phyloP scores from a whole-genome alignment of 139 green algal species.

The Chloropicon primus region DNA sequence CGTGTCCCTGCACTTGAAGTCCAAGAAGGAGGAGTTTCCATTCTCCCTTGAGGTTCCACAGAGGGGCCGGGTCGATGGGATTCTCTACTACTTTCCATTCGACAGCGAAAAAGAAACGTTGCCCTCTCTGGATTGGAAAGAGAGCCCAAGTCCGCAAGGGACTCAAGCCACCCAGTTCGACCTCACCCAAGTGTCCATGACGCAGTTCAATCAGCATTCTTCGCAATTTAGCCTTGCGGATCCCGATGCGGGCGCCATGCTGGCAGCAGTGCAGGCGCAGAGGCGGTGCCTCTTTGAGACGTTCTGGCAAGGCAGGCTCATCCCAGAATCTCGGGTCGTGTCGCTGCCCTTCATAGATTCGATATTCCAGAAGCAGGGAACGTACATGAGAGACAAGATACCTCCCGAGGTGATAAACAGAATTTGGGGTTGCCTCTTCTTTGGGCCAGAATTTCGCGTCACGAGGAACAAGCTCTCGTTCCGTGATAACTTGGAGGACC shows the following conservation, averaged over 20 bases:
- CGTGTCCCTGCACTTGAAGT: slow-evolving; percentile 46
- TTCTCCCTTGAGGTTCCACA: slow-evolving; percentile 53
- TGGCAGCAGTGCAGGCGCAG: too few species aligned
- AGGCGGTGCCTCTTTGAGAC: slow-evolving; percentile 27
- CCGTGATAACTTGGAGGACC: slow-evolving; percentile 46
- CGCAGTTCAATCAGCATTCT: too few species aligned
- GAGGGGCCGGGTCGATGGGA: slow-evolving; percentile 41
- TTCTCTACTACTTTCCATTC: slow-evolving; percentile 65
- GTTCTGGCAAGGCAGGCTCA: slow-evolving; percentile 68
- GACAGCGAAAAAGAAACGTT: slow-evolving; percentile 20
- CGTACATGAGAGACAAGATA: slow-evolving; percentile 34
- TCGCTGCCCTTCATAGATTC: slow-evolving; percentile 53
- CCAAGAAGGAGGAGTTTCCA: slow-evolving; percentile 25
- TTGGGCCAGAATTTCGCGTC: slow-evolving; percentile 53
- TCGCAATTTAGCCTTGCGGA: too few species aligned
- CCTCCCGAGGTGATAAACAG: slow-evolving; percentile 56
- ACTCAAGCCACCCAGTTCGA: too few species aligned
- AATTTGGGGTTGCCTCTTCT: slow-evolving; percentile 57
- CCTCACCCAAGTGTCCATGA: too few species aligned
- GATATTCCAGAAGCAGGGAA: slow-evolving; percentile 31
- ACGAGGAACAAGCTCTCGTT: slow-evolving; percentile 58
- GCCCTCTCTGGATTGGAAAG: background rate
- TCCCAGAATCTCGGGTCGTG: slow-evolving; percentile 50
- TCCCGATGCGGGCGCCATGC: too few species aligned
- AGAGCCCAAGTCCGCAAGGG: too few species aligned